Conservation (phyloP, 73 alveolate species). For the Symbiodinium natans region DNA sequence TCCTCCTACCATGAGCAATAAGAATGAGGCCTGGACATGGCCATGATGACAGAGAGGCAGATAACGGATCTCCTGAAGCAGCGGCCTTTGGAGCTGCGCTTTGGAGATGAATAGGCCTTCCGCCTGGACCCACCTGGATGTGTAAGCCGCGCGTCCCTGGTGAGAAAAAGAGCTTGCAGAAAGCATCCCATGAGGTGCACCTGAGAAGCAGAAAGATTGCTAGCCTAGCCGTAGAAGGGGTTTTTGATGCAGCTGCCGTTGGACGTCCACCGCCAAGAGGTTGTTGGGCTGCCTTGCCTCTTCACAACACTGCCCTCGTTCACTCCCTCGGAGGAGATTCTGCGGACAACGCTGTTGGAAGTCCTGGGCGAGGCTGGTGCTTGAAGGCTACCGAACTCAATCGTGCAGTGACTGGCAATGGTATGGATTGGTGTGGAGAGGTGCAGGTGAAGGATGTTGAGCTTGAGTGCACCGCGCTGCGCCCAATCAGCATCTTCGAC, state of each 20-base stretch:
- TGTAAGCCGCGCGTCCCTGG: not conserved
- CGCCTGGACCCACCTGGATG: not conserved
- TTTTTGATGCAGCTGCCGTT: too few relatives aligned
- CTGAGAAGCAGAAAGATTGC: too few relatives aligned
- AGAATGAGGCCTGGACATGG: conserved; percentile 74
- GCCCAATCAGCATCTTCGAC: not conserved
- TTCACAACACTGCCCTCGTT: too few relatives aligned
- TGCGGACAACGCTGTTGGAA: not conserved
- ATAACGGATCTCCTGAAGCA: conserved; percentile 58
- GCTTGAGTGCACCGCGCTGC: not conserved
- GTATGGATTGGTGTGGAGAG: too few relatives aligned
- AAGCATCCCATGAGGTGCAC: not conserved
- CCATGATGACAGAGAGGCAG: conserved; percentile 82
- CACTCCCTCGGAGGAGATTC: not conserved
- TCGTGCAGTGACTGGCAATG: too few relatives aligned
- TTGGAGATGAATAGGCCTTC: conserved; percentile 56
- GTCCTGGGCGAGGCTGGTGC: not conserved
- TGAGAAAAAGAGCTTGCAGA: not conserved
- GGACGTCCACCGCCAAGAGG: too few relatives aligned
- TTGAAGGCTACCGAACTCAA: not conserved
- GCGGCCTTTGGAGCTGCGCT: conserved; percentile 56
- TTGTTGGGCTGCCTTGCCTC: too few relatives aligned
- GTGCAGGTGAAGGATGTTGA: not conserved
- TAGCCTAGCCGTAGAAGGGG: too few relatives aligned
- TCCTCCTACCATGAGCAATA: too few relatives aligned